phyloP scores from a whole-genome alignment of 768 basidiomycete species.

The Kwoniella sp. region DNA sequence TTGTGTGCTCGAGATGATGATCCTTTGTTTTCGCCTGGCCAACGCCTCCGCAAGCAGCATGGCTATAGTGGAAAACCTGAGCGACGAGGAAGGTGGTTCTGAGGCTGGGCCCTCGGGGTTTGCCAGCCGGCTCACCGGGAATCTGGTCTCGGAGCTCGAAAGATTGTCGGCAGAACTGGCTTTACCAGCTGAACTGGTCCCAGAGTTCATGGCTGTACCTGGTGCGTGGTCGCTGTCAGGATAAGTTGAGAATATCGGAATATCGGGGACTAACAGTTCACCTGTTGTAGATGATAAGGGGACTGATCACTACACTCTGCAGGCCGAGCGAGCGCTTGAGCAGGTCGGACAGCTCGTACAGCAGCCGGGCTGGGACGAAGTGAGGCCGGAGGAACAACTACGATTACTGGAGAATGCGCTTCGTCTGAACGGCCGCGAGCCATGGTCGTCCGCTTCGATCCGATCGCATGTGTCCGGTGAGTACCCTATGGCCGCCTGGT shows the following conservation, averaged over 20 bases:
- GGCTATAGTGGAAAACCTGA: conserved; percentile 34
- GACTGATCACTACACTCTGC: background rate
- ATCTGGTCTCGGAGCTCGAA: conserved; percentile 9
- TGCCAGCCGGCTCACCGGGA: background rate
- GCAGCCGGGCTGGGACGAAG: background rate
- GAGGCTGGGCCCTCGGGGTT: no score
- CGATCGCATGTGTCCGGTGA: background rate
- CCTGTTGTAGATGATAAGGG: conserved; percentile 2
- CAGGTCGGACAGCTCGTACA: background rate
- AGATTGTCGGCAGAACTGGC: conserved; percentile 10
- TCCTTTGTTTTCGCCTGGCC: no score
- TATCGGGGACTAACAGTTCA: background rate
- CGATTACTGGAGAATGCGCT: conserved; percentile 4
- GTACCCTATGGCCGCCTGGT: background rate
- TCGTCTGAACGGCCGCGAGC: conserved; percentile 7
- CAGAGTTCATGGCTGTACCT: conserved; percentile 17
- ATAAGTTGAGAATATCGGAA: background rate
- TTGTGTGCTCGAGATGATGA: background rate
- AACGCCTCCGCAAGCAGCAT: conserved; percentile 11
- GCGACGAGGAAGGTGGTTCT: conserved; percentile 9
- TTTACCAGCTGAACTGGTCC: conserved; percentile 27
- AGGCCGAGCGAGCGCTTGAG: background rate
- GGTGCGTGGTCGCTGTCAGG: conserved; percentile 7
- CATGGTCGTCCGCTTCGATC: conserved; percentile 5
- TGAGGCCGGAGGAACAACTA: conserved; percentile 3